Evolutionary conservation across 1,284 basidiomycete genomes (phyloP), one percentile per base, ranked within the genome.

Genomic region (Austroboletus novae-zelandiae): DNA sequence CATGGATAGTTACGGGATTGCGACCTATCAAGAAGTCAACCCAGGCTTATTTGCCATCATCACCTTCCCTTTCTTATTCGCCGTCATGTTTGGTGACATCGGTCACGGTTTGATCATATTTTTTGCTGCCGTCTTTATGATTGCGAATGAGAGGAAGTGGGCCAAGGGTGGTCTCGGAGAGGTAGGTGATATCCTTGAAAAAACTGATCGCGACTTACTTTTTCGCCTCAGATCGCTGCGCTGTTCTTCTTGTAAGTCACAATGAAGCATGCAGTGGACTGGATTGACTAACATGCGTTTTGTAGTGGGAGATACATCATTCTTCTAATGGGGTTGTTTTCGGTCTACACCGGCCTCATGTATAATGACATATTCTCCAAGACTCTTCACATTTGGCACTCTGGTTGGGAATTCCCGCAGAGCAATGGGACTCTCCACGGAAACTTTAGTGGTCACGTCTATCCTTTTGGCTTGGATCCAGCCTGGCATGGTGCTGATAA

Each of bases 351-450:
- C 20, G 96, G 96, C 25, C 78, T 98, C 69, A 87, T 99, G 69
- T 99, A 99, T 79, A 99, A 99, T 81, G 97, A 99, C 70, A 88
- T 99, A 65, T 98, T 98, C 75, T 98, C 94, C 51, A 94, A 93
- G 74, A 83, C 91, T 40, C 79, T 99, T 54, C 86, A 91, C 67
- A 69, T 98, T 59, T 98, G 85, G 79, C 78, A 83, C 55, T 94
- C 96, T 14, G 94, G 89, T 35, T 99, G 95, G 94, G 75, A 79
- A 35, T 95, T 88, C 78, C 83, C 88, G 2, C 75, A 78, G 29
- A 59, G 59, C 14, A 66, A 72, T 40, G 72, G 71, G 9, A 78
- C 79, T 9, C 66, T 67, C 17, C 61, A 37, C 13, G 91, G 80
- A 20, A 91, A 79, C 51, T 27, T 27, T 9, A 27, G 8, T 27